Percentiles rank a stretch among this genome's conserved stretches.
Conservation (phyloP, 1,284 basidiomycete species). For the Trametes hirsuta region DNA sequence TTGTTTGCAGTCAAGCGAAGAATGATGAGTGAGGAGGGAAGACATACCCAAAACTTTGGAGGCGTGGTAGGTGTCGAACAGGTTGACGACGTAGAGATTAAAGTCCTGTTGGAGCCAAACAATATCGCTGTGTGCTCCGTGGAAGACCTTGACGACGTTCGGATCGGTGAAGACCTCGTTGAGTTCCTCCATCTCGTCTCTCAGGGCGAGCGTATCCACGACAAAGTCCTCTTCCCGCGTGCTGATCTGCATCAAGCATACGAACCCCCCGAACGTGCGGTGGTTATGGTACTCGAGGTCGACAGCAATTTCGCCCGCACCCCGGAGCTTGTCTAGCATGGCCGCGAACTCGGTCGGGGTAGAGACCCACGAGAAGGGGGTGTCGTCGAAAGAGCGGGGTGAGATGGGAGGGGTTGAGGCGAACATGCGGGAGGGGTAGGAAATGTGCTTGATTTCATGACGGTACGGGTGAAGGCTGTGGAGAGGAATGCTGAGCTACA, state of each 20-base stretch:
- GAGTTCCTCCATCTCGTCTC: constrained; percentile 73
- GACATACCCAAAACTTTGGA: constrained; percentile 76
- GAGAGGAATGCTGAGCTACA: neutral
- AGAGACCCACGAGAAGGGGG: constrained; percentile 77
- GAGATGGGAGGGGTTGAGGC: constrained; percentile 47
- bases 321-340: constrained; percentile 71
- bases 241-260: constrained; percentile 94
- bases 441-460: constrained; percentile 76
- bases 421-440: constrained; percentile 76
- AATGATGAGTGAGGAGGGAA: constrained; percentile 5
- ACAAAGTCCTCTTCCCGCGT: constrained; percentile 87
- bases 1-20: neutral
- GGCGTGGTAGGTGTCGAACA: constrained; percentile 98
- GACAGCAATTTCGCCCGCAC: constrained; percentile 83
- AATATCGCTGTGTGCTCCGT: constrained; percentile 94
- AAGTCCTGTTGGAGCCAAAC: constrained; percentile 97
- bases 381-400: constrained; percentile 65
- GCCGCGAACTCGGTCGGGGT: constrained; percentile 56
- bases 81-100: constrained; percentile 89
- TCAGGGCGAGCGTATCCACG: constrained; percentile 81
- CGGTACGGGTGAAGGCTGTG: constrained; percentile 75
- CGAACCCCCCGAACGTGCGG: constrained; percentile 84
- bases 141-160: constrained; percentile 87
- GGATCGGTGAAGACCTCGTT: constrained; percentile 87
- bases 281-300: constrained; percentile 95